These are phyloP conservation scores for Solanum appendiculatum DNA, from an alignment of 257 asterid species.

Conservation along the genomic window DNA sequence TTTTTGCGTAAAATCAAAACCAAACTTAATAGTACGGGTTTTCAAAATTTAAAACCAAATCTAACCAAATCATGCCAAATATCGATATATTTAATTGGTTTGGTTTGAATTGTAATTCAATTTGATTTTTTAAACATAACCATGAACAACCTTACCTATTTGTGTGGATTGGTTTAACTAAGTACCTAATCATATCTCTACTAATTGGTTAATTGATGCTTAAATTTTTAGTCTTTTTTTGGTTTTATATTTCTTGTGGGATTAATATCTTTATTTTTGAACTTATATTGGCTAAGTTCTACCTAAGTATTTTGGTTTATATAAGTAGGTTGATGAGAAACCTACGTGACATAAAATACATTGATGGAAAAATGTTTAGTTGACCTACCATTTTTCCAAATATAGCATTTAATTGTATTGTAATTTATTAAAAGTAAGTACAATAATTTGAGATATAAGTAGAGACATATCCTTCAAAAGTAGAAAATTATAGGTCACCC, in stretches of 20 bases:
- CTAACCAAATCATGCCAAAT: no score
- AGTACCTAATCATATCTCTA: neutral
- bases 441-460: neutral
- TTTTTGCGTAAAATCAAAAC: no score
- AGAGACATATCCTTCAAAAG: neutral
- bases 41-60: no score
- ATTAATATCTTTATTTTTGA: neutral
- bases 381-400: neutral
- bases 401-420: neutral
- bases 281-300: neutral
- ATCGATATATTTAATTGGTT: no score
- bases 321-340: neutral
- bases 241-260: neutral
- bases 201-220: neutral
- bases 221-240: neutral
- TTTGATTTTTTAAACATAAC: no score
- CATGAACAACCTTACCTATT: no score
- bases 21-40: no score
- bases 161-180: neutral
- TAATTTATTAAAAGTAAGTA: neutral
- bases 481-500: neutral
- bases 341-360: neutral
- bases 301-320: neutral
- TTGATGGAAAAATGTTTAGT: neutral
- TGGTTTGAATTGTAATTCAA: no score